Conservation (phyloP, 2,329 filamentous ascomycete genomes). For the Colletotrichum sojae region DNA sequence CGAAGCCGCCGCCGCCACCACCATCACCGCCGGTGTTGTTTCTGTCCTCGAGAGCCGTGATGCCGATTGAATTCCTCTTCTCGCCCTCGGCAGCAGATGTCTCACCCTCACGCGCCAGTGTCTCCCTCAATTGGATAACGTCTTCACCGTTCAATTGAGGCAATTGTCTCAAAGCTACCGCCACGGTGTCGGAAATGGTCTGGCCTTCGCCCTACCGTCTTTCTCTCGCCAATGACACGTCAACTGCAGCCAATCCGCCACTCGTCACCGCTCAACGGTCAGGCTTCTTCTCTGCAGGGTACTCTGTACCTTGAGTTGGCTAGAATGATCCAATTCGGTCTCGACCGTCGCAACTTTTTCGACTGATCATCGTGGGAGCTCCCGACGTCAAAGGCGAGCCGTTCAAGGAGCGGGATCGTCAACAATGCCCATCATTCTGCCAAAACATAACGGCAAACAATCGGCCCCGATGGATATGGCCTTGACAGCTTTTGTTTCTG, state of each 20-base stretch:
- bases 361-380: constrained; percentile 20
- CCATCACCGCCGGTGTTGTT: not conserved
- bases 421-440: constrained; percentile 11
- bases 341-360: constrained; percentile 7
- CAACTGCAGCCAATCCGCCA: constrained; percentile 19
- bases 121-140: constrained; percentile 24
- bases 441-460: constrained; percentile 9
- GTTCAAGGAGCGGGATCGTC: constrained; percentile 5
- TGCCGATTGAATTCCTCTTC: constrained; percentile 11
- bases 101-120: constrained; percentile 20
- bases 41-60: constrained; percentile 13
- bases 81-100: constrained; percentile 20
- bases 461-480: constrained; percentile 8
- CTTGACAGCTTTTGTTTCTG: constrained; percentile 28
- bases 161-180: not conserved
- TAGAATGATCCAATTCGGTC: constrained; percentile 12
- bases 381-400: constrained; percentile 11
- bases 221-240: constrained; percentile 4
- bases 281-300: constrained; percentile 1
- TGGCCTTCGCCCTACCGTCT: not conserved
- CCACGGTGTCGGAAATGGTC: not conserved
- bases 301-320: no score
- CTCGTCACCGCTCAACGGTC: constrained; percentile 31
- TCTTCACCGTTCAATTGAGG: constrained; percentile 7
- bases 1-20: not conserved